phyloP scores from a whole-genome alignment of 352 stramenopile genomes.

The Phytopythium ostracodes region DNA sequence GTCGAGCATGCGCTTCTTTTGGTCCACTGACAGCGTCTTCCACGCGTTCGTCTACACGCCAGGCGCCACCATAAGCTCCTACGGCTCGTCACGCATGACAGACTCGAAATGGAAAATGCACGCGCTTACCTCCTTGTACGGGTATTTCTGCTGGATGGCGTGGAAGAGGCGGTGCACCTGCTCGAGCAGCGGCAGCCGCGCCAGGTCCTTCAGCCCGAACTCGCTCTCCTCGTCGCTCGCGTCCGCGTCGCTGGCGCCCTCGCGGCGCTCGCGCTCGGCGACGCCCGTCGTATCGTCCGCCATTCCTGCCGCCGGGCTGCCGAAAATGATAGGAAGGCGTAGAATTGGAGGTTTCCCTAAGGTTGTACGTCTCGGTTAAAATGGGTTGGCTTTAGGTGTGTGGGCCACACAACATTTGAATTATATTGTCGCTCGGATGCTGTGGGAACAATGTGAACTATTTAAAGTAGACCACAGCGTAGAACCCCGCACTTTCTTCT shows the following conservation, averaged over 20 bases:
- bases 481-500: not conserved
- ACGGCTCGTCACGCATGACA: not conserved
- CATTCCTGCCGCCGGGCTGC: not conserved
- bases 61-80: slow-evolving; percentile 1
- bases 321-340: not conserved
- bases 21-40: slow-evolving; percentile 66
- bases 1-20: slow-evolving; percentile 76
- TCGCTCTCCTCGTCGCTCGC: slow-evolving; percentile 37
- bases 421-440: not conserved
- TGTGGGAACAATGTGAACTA: not conserved
- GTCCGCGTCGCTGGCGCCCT: not conserved
- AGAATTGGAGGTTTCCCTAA: not conserved
- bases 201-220: slow-evolving; percentile 67
- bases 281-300: not conserved
- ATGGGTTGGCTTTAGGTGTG: not conserved
- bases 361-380: not conserved
- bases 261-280: not conserved
- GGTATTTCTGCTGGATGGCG: slow-evolving; percentile 77
- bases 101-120: not conserved
- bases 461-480: not conserved
- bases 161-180: slow-evolving; percentile 84
- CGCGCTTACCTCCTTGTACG: slow-evolving; percentile 77
- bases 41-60: slow-evolving; percentile 54
- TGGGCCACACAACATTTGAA: not conserved
- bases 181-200: slow-evolving; percentile 67